Percentiles rank a stretch among this genome's conserved stretches.
Conservation (phyloP, 2,329 filamentous ascomycete species). For the Dactylonectria macrodidyma region DNA sequence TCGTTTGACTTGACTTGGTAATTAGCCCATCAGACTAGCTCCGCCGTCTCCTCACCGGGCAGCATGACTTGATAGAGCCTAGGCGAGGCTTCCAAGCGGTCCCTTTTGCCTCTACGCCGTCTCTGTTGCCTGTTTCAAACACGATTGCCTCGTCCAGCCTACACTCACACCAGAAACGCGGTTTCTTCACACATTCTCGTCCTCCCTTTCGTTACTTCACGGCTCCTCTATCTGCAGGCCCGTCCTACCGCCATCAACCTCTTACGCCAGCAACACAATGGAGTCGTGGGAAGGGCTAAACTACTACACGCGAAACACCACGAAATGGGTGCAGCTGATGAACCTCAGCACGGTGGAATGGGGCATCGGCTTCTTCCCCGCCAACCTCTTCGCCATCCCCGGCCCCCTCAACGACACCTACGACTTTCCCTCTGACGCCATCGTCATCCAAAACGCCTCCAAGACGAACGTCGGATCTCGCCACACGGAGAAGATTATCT, state of each 20-base stretch:
- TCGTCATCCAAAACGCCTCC: conserved; percentile 22
- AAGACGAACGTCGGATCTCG: conserved; percentile 4
- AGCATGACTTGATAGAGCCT: neutral
- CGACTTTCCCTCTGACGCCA: conserved; percentile 16
- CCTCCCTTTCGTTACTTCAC: neutral
- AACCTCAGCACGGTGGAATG: conserved; percentile 33
- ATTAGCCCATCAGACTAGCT: neutral
- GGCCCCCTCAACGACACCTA: conserved; percentile 23
- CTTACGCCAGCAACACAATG: conserved; percentile 7
- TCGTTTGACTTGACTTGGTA: neutral
- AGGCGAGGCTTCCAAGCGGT: neutral
- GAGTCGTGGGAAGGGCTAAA: conserved; percentile 26
- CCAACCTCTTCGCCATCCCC: conserved; percentile 25
- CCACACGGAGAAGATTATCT: conserved; percentile 17
- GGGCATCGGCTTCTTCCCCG: conserved; percentile 27
- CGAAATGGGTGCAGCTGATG: conserved; percentile 29
- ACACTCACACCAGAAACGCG: neutral
- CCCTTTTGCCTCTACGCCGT: neutral
- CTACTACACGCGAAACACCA: conserved; percentile 28
- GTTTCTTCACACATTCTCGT: neutral
- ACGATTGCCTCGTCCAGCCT: neutral
- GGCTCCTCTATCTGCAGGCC: neutral
- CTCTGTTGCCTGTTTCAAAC: neutral
- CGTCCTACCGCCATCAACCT: neutral
- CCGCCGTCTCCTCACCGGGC: neutral